These are phyloP conservation scores for Candida albicans DNA, from an alignment of 1,139 yeast genomes.

Conservation along the genomic window DNA sequence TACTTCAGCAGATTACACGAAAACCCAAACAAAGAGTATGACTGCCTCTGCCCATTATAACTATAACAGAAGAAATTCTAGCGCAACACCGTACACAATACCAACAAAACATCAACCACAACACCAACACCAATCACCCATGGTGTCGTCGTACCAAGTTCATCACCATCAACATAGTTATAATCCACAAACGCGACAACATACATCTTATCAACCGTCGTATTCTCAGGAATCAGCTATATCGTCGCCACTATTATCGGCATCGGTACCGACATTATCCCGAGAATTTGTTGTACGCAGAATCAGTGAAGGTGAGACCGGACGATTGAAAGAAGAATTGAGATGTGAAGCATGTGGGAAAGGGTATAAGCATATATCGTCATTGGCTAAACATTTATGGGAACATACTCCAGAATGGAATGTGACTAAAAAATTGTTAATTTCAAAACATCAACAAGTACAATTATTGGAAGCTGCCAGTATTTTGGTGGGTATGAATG, in stretches of 20 bases:
- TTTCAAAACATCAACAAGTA: slow-evolving; percentile 90
- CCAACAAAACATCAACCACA: slow-evolving; percentile 22
- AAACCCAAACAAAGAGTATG: slow-evolving; percentile 15
- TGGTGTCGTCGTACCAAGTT: slow-evolving; percentile 7
- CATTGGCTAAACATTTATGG: slow-evolving; percentile 75
- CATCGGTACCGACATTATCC: slow-evolving; percentile 53
- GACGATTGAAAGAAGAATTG: slow-evolving; percentile 76
- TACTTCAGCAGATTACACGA: background rate
- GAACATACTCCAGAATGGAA: slow-evolving; percentile 91
- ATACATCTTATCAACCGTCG: slow-evolving; percentile 3
- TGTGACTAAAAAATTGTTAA: slow-evolving; percentile 73
- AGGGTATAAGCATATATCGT: slow-evolving; percentile 83
- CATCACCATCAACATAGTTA: slow-evolving; percentile 8
- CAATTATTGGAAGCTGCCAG: slow-evolving; percentile 88
- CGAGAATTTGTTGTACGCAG: slow-evolving; percentile 79
- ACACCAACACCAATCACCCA: slow-evolving; percentile 3
- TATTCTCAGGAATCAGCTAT: slow-evolving; percentile 3
- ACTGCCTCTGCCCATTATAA: slow-evolving; percentile 31
- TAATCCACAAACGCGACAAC: background rate
- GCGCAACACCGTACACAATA: slow-evolving; percentile 36
- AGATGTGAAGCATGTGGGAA: slow-evolving; percentile 90
- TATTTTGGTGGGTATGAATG: slow-evolving; percentile 80
- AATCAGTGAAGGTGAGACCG: slow-evolving; percentile 84
- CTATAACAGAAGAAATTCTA: slow-evolving; percentile 35
- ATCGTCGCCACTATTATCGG: slow-evolving; percentile 20